A percentile compares a stretch with the other conserved stretches of the same genome.
Conservation (phyloP, 2,329 filamentous ascomycete species). For the Macroventuria anomochaeta region DNA sequence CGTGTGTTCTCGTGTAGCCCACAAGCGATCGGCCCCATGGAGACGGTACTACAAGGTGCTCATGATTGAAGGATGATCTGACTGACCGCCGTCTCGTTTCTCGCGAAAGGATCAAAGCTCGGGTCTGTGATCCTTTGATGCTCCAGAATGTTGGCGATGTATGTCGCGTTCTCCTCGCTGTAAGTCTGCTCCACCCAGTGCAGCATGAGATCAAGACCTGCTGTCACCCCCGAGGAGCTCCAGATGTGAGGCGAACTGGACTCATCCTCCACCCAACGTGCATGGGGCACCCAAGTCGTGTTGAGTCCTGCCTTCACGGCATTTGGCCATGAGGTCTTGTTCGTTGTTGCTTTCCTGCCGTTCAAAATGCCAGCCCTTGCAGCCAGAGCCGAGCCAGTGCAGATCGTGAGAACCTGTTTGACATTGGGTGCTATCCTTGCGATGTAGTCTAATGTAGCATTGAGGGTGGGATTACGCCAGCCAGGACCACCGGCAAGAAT, state of each 20-base stretch:
- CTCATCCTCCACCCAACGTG: slow-evolving; percentile 68
- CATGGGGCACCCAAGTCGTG: slow-evolving; percentile 65
- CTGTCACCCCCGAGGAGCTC: slow-evolving; percentile 67
- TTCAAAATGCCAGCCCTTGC: slow-evolving; percentile 66
- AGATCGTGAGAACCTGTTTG: slow-evolving; percentile 67
- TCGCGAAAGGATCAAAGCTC: slow-evolving; percentile 62
- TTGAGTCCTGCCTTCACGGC: slow-evolving; percentile 54
- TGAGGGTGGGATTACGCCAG: slow-evolving; percentile 38
- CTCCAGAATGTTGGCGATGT: slow-evolving; percentile 61
- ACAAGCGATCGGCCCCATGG: neutral
- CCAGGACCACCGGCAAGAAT: slow-evolving; percentile 70
- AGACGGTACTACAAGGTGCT: neutral
- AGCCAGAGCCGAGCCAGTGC: slow-evolving; percentile 66
- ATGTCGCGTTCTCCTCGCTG: slow-evolving; percentile 59
- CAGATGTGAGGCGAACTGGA: slow-evolving; percentile 59
- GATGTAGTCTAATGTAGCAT: slow-evolving; percentile 56
- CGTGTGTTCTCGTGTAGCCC: neutral
- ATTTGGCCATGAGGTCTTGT: slow-evolving; percentile 50
- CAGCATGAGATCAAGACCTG: slow-evolving; percentile 66
- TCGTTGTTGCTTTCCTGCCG: slow-evolving; percentile 55
- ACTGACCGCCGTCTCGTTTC: slow-evolving; percentile 21
- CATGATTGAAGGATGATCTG: neutral
- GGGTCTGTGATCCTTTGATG: slow-evolving; percentile 62
- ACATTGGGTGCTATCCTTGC: slow-evolving; percentile 56
- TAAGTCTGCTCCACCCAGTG: slow-evolving; percentile 62